phyloP scores from a whole-genome alignment of 352 stramenopile genomes.

The Peronospora tabacina region DNA sequence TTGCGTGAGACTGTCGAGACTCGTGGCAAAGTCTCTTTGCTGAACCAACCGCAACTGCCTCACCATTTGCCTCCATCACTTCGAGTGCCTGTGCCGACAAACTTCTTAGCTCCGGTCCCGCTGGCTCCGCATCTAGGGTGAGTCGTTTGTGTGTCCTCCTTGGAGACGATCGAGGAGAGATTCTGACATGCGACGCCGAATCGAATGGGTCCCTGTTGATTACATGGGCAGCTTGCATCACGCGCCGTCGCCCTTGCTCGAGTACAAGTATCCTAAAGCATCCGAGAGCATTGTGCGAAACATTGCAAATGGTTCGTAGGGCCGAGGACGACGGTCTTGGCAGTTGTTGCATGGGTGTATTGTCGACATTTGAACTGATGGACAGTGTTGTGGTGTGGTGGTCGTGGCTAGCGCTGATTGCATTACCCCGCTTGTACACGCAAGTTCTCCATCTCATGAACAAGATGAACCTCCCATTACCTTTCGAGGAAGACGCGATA shows the following conservation, averaged over 20 bases:
- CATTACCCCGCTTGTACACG: constrained; percentile 82
- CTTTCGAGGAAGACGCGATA: constrained; percentile 68
- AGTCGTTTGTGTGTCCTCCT: neutral
- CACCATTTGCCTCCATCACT: constrained; percentile 30
- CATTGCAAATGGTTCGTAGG: constrained; percentile 72
- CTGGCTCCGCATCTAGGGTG: constrained; percentile 74
- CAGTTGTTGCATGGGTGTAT: neutral
- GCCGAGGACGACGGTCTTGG: neutral
- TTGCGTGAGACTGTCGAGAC: constrained; percentile 2
- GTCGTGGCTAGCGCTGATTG: constrained; percentile 59
- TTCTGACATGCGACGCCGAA: neutral
- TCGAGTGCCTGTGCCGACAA: constrained; percentile 14
- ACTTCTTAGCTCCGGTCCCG: constrained; percentile 29
- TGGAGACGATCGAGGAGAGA: neutral
- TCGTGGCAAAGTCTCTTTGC: neutral
- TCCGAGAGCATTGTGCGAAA: constrained; percentile 72
- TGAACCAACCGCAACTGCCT: constrained; percentile 24
- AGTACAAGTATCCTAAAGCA: constrained; percentile 85
- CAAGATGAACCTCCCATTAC: constrained; percentile 85
- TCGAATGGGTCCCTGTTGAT: neutral
- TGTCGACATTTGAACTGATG: constrained; percentile 2
- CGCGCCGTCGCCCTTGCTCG: constrained; percentile 67
- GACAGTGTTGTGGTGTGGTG: neutral
- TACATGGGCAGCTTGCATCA: constrained; percentile 62
- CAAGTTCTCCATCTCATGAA: constrained; percentile 90